These are phyloP conservation scores for Elongisporangium undulatum DNA, from an alignment of 352 stramenopile species.

Conservation along the genomic window DNA sequence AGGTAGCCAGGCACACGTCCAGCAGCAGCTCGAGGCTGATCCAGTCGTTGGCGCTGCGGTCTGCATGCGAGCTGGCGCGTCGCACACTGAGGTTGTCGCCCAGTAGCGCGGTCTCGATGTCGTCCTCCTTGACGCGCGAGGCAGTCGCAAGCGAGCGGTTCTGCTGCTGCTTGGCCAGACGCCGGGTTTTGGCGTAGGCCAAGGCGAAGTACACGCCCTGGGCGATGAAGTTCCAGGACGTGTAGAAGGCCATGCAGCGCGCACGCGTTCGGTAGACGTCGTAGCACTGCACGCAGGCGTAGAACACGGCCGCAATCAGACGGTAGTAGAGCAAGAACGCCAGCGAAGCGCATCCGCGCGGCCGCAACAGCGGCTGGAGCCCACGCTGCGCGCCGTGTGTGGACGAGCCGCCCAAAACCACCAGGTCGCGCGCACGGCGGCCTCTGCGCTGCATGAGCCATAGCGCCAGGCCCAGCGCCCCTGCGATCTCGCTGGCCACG, in stretches of 20 bases:
- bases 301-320: slow-evolving; percentile 33
- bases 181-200: slow-evolving; percentile 25
- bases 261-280: slow-evolving; percentile 48
- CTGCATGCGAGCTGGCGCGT: slow-evolving; percentile 1
- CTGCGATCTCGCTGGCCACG: slow-evolving; percentile 41
- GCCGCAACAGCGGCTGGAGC: slow-evolving; percentile 31
- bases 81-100: slow-evolving; percentile 11
- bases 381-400: slow-evolving; percentile 17
- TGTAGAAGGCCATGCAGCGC: slow-evolving; percentile 71
- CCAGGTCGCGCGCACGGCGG: slow-evolving; percentile 25
- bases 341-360: slow-evolving; percentile 38
- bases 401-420: slow-evolving; percentile 15
- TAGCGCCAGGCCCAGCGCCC: slow-evolving; percentile 31
- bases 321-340: slow-evolving; percentile 35
- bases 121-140: background rate
- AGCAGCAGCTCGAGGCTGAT: slow-evolving; percentile 57
- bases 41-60: slow-evolving; percentile 26
- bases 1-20: slow-evolving; percentile 60
- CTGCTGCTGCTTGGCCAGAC: slow-evolving; percentile 14
- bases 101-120: slow-evolving; percentile 34
- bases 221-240: slow-evolving; percentile 83
- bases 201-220: slow-evolving; percentile 58
- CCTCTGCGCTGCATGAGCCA: slow-evolving; percentile 32
- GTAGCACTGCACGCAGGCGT: slow-evolving; percentile 46
- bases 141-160: background rate